Conservation (phyloP, 2,329 filamentous ascomycete genomes). For the Blastomyces parvus region DNA sequence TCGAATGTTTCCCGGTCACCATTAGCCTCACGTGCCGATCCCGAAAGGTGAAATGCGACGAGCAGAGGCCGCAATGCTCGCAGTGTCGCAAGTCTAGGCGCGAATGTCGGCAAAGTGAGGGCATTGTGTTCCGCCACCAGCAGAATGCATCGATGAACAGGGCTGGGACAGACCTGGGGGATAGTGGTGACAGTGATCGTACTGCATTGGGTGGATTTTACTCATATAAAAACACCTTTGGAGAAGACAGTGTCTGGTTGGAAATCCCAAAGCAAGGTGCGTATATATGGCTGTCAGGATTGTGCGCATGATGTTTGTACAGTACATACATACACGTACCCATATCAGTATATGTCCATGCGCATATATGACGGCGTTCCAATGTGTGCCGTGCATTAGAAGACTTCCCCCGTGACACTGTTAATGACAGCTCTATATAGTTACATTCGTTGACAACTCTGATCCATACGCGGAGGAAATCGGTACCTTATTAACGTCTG, state of each 20-base stretch:
- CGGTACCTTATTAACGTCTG: constrained; percentile 27
- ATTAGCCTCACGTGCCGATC: constrained; percentile 47
- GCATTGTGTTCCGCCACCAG: constrained; percentile 58
- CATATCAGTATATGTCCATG: not conserved
- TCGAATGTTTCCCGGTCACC: not conserved
- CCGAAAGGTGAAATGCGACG: constrained; percentile 57
- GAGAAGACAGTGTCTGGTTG: constrained; percentile 52
- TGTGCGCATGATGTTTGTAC: no score
- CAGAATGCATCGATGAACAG: constrained; percentile 61
- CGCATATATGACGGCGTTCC: not conserved
- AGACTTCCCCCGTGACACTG: not conserved
- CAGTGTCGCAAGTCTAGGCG: constrained; percentile 53
- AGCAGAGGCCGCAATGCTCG: constrained; percentile 51
- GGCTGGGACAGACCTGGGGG: constrained; percentile 27
- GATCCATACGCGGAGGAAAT: constrained; percentile 51
- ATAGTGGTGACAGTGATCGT: constrained; percentile 26
- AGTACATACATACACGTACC: not conserved
- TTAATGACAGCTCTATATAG: constrained; percentile 24
- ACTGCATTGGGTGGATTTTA: constrained; percentile 52
- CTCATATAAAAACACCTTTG: constrained; percentile 57
- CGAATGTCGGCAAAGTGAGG: constrained; percentile 52
- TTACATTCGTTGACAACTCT: constrained; percentile 53
- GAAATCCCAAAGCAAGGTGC: constrained; percentile 51
- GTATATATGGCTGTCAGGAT: constrained; percentile 29
- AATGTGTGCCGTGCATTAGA: not conserved